phyloP scores from a whole-genome alignment of 2,329 filamentous ascomycete species.

The Stachybotrys chlorohalonatus region DNA sequence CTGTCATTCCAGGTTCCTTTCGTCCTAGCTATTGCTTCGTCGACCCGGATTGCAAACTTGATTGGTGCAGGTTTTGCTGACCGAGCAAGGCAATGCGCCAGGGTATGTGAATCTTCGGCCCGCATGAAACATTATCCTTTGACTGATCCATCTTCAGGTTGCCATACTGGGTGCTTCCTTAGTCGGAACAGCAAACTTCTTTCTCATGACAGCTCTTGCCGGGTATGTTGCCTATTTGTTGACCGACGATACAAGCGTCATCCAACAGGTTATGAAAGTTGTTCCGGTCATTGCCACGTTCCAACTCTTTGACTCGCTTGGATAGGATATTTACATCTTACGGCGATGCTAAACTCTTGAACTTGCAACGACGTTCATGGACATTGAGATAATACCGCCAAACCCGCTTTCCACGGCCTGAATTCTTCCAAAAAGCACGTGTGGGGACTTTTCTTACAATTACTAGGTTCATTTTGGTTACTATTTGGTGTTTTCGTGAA shows the following conservation, averaged over 20 bases:
- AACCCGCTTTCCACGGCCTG: too few species aligned
- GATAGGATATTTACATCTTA: too few species aligned
- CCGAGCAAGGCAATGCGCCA: neutral
- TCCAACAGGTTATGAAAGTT: neutral
- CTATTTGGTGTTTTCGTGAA: too few species aligned
- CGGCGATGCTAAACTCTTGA: too few species aligned
- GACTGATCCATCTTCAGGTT: too few species aligned
- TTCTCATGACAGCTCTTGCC: neutral
- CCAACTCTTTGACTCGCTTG: neutral
- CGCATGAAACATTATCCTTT: too few species aligned
- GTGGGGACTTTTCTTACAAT: too few species aligned
- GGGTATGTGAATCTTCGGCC: neutral
- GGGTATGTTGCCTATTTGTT: neutral
- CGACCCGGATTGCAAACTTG: neutral
- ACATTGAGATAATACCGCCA: too few species aligned
- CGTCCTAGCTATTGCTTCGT: neutral
- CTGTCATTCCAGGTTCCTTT: neutral
- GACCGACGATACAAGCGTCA: neutral
- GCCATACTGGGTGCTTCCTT: neutral
- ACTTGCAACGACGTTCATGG: too few species aligned
- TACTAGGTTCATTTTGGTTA: too few species aligned
- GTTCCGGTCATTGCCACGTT: neutral
- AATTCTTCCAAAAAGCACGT: too few species aligned
- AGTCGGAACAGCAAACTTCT: neutral
- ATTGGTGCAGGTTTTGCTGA: neutral